phyloP scores from a whole-genome alignment of 768 basidiomycete genomes.

The Lentinula lateritia region DNA sequence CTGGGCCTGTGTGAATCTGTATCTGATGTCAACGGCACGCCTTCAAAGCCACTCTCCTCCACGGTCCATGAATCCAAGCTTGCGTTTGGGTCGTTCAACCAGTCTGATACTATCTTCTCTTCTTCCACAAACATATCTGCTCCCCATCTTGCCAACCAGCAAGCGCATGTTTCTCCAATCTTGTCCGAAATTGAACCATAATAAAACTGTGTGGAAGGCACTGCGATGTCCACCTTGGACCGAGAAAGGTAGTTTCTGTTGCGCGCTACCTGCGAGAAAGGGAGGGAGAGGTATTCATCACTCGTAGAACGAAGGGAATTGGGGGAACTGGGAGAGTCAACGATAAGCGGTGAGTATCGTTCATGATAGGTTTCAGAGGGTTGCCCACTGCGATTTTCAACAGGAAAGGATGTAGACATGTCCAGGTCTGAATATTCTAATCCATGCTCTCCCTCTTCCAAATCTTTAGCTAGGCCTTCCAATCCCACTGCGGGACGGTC shows the following conservation, averaged over 20 bases:
- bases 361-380: background rate
- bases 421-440: background rate
- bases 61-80: slow-evolving; percentile 17
- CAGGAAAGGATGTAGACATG: background rate
- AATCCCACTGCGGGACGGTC: slow-evolving; percentile 61
- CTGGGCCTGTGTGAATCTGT: background rate
- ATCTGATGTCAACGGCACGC: background rate
- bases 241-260: slow-evolving; percentile 5
- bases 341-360: slow-evolving; percentile 8
- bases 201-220: slow-evolving; percentile 35
- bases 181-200: slow-evolving; percentile 91
- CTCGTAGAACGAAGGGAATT: background rate
- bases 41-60: background rate
- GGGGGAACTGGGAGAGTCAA: slow-evolving; percentile 7
- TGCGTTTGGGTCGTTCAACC: slow-evolving; percentile 17
- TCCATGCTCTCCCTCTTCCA: slow-evolving; percentile 26
- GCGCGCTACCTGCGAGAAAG: background rate
- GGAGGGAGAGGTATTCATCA: slow-evolving; percentile 18
- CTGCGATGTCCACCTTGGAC: slow-evolving; percentile 1
- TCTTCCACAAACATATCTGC: slow-evolving; percentile 70
- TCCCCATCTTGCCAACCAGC: slow-evolving; percentile 88
- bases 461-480: slow-evolving; percentile 54
- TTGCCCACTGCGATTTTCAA: background rate
- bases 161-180: slow-evolving; percentile 84
- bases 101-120: slow-evolving; percentile 26